Evolutionary conservation across 371 early-diverging fungal genomes (phyloP), one percentile per base, ranked within the genome.

Genomic region (Blastocladiella emersonii): DNA sequence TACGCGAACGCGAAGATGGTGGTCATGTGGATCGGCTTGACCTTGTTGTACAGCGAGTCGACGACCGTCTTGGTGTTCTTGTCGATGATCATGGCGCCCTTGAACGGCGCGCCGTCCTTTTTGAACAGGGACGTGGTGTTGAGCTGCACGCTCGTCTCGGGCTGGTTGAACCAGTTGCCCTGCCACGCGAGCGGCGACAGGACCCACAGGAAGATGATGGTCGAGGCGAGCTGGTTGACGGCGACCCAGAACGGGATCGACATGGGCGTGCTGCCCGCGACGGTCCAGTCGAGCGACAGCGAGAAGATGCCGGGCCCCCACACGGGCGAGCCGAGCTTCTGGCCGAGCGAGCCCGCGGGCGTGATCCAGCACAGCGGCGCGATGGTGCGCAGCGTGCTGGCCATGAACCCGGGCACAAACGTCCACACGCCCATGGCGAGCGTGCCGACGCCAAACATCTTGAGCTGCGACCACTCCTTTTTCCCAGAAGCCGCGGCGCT

Each of bases 331-430:
- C 68, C 66, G 35, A 70, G 57, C 48, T 69, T 68, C 55, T 68
- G 53, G 4, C 13, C 65, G 64, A 67, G 41, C n/a, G 63, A 65
- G 34, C 64, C 67, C 36, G 68, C 68, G 44, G 78, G 80, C 25
- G 77, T 76, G 69, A 88, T 73, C 71, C 85, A 81, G 71, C 92
- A 92, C 25, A 85, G 72, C 70, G 89, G 66, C 61, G 90, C 84
- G 63, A 93, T 76, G 30, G 81, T 76, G 6, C 85, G 78, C 44
- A 92, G 68, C 25, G 84, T 67, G 13, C 81, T 79, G 71, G 53
- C 53, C 13, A 51, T 27, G 19, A 30, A 51, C 30, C 17, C 23
- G 15, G 53, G 53, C 30, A 51, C 15, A 1, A 25, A 30, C 7
- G 27, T 27, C 53, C 53, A 51, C 13, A 30, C 23, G 32, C 27